Percentiles rank a stretch among this genome's conserved stretches.
phyloP scores from a whole-genome alignment of 164 flowering plant species.

The Nymphaea thermarum region DNA sequence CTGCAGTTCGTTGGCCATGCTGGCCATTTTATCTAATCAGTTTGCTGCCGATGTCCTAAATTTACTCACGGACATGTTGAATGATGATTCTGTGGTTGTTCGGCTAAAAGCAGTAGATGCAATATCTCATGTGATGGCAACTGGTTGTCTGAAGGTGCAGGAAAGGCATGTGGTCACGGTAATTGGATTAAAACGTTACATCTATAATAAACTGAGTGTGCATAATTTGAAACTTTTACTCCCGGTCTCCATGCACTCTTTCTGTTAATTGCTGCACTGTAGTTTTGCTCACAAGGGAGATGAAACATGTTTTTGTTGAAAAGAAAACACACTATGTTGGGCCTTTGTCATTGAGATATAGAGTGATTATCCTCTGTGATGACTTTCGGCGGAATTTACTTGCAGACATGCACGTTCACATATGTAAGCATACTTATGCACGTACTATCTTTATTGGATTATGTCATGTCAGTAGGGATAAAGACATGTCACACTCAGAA shows the following conservation, averaged over 20 bases:
- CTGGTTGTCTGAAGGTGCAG: slow-evolving; percentile 35
- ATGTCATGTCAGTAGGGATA: too few species aligned
- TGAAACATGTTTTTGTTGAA: background rate
- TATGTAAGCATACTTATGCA: too few species aligned
- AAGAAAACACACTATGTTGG: background rate
- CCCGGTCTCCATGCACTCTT: background rate
- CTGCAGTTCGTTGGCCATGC: slow-evolving; percentile 42
- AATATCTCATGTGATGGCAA: slow-evolving; percentile 42
- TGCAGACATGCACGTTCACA: too few species aligned
- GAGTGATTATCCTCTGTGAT: too few species aligned
- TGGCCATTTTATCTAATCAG: slow-evolving; percentile 26
- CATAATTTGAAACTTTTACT: background rate
- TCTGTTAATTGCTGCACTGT: background rate
- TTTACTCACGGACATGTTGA: slow-evolving; percentile 58
- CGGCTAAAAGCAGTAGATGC: slow-evolving; percentile 54
- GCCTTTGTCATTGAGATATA: too few species aligned
- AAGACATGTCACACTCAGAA: too few species aligned
- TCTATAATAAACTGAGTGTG: background rate
- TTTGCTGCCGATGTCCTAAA: slow-evolving; percentile 52
- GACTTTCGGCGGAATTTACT: too few species aligned
- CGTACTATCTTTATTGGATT: too few species aligned
- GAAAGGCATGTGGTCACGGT: slow-evolving; percentile 70
- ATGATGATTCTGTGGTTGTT: slow-evolving; percentile 59
- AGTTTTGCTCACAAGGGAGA: background rate
- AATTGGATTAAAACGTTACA: slow-evolving; percentile 1